Evolutionary conservation across 1,139 yeast species (phyloP), one percentile per base, ranked within the genome.

Genomic region (Lodderomyces oxycetoniae): DNA sequence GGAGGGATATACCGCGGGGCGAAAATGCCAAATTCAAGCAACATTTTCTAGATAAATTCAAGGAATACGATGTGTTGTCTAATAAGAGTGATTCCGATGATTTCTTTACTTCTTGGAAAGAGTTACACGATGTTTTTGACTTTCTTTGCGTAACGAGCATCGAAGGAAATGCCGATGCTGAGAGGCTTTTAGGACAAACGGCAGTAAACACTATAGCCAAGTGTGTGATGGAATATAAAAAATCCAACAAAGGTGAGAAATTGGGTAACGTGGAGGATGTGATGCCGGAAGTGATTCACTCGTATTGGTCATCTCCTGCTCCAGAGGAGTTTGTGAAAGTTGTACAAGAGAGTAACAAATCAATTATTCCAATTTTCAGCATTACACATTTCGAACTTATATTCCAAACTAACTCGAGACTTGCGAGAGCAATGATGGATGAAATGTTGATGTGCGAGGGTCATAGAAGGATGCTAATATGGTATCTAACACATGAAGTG

Each of bases 1-100:
- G 87, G 85, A 60, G 84, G 44, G 88, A 79, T 53, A 62, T 77
- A 4, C 82, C 84, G 1, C 57, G 86, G 31, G 84, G 76, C 2
- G 60, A 57, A 2, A 80, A 80, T 47, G 52, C 53, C 3, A 33
- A 46, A 9, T 55, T 43, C 23, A 42, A 41, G 16, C 36, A 34
- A 38, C 37, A 51, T 44, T 48, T 63, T 48, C 24, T 53, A 8
- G 42, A 46, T 4, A 36, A 44, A 17, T 40, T 50, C 13, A 38
- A 42, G 1, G 39, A 43, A 25, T 53, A 45, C 35, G 48, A 50
- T 7, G 29, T 31, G 7, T 45, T 52, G 8, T 32, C 44, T 9
- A 47, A 49, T 12, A 49, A 52, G 31, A 28, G 32, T n/a, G 39
- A 50, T 16, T 53, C 63, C 3, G 56, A 58, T 34, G 49, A 56